Conservation (phyloP, 225 moss, liverwort and hornwort genomes). For the Pseudoscleropodium purum region DNA sequence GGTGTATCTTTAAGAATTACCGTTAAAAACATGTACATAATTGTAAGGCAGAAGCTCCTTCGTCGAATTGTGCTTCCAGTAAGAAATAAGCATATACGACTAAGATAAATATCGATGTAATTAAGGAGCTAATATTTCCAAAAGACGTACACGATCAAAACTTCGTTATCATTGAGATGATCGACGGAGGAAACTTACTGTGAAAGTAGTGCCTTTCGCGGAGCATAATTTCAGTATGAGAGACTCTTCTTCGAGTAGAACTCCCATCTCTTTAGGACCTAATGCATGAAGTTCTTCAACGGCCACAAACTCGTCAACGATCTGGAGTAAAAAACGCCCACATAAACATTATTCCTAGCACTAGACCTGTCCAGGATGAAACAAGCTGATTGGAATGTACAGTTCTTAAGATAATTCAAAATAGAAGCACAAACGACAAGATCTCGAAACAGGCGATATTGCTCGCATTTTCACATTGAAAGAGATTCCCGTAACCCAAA, state of each 20-base stretch:
- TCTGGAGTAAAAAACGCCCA: constrained; percentile 11
- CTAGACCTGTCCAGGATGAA: background rate
- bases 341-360: background rate
- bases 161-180: background rate
- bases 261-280: constrained; percentile 79
- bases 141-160: background rate
- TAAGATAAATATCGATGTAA: background rate
- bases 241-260: constrained; percentile 60
- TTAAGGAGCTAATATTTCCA: background rate
- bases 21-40: background rate
- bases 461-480: background rate
- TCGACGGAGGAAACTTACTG: constrained; percentile 37
- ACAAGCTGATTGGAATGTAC: background rate
- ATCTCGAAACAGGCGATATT: background rate
- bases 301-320: constrained; percentile 80
- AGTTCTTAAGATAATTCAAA: background rate
- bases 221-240: constrained; percentile 68
- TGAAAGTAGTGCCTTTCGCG: constrained; percentile 65
- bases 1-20: background rate
- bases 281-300: constrained; percentile 97
- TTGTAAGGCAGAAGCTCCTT: background rate
- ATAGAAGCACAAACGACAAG: background rate
- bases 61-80: background rate
- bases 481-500: background rate
- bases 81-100: background rate